Evolutionary conservation across 805 yeast genomes (phyloP).

Genomic region (Kazachstania taianensis): DNA sequence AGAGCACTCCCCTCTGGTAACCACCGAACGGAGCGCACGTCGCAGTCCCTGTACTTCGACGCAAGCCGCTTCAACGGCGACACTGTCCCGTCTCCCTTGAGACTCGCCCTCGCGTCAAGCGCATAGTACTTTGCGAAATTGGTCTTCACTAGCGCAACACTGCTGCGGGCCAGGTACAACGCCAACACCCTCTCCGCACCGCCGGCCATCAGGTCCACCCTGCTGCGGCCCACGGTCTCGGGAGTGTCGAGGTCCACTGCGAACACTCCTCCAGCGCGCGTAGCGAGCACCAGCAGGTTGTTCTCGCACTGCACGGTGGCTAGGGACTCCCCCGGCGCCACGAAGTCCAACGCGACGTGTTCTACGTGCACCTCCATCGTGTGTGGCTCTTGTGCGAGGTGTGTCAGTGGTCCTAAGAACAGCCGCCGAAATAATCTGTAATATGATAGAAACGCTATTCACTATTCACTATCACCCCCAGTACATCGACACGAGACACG

Average conservation of each 20-base stretch:
- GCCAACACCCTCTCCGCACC: constrained; percentile 16
- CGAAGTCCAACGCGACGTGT: constrained; percentile 41
- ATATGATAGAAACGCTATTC: too few relatives aligned
- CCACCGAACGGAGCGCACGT: constrained; percentile 19
- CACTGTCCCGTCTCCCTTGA: not conserved
- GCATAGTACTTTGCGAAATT: constrained; percentile 24
- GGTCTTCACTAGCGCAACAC: constrained; percentile 20
- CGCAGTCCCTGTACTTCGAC: constrained; percentile 19
- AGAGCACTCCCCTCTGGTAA: too few relatives aligned
- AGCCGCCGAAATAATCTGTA: too few relatives aligned
- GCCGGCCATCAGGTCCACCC: constrained; percentile 23
- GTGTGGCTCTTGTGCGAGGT: too few relatives aligned
- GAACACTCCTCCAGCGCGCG: constrained; percentile 43
- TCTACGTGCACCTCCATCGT: constrained; percentile 24
- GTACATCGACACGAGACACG: too few relatives aligned
- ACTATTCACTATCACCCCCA: too few relatives aligned
- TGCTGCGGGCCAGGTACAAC: constrained; percentile 20
- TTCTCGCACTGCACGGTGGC: constrained; percentile 42
- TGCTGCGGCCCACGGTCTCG: constrained; percentile 40
- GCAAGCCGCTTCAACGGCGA: too few relatives aligned
- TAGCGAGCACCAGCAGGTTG: constrained; percentile 47
- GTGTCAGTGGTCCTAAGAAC: too few relatives aligned
- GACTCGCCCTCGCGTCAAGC: constrained; percentile 4
- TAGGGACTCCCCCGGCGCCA: constrained; percentile 37
- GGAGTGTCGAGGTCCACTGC: constrained; percentile 62